A percentile compares a stretch with the other conserved stretches of the same genome.
Conservation (phyloP, 2,329 filamentous ascomycete species). For the Monilinia fructigena region DNA sequence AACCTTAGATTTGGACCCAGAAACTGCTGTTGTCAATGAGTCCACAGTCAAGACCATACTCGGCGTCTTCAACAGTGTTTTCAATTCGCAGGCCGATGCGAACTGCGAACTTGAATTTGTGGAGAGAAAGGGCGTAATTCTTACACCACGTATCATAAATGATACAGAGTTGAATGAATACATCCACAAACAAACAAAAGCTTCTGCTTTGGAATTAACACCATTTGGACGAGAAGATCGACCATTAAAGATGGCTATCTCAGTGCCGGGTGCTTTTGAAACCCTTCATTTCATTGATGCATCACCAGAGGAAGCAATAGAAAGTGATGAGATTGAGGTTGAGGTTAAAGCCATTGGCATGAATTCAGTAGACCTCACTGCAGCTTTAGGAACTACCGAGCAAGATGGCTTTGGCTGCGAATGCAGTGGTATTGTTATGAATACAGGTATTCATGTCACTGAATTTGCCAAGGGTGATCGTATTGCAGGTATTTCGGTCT, state of each 20-base stretch:
- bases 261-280: constrained; percentile 34
- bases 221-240: constrained; percentile 24
- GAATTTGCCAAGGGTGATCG: constrained; percentile 39
- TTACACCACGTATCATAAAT: constrained; percentile 20
- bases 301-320: constrained; percentile 24
- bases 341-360: constrained; percentile 39
- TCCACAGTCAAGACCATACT: not conserved
- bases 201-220: constrained; percentile 17
- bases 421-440: constrained; percentile 41
- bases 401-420: constrained; percentile 41
- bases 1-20: constrained; percentile 21
- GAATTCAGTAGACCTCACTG: constrained; percentile 38
- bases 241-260: constrained; percentile 32
- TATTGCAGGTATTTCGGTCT: constrained; percentile 34
- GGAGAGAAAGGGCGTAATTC: constrained; percentile 10
- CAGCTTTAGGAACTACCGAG: constrained; percentile 40
- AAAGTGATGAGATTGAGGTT: constrained; percentile 34
- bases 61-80: constrained; percentile 1
- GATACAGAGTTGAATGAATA: constrained; percentile 34
- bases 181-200: constrained; percentile 22
- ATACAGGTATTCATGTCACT: constrained; percentile 35
- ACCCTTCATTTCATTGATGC: constrained; percentile 36
- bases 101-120: constrained; percentile 8
- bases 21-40: not conserved
- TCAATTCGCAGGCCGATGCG: not conserved